These are phyloP conservation scores for Phaffomyces antillensis DNA, from an alignment of 805 yeast species.

Conservation along the genomic window DNA sequence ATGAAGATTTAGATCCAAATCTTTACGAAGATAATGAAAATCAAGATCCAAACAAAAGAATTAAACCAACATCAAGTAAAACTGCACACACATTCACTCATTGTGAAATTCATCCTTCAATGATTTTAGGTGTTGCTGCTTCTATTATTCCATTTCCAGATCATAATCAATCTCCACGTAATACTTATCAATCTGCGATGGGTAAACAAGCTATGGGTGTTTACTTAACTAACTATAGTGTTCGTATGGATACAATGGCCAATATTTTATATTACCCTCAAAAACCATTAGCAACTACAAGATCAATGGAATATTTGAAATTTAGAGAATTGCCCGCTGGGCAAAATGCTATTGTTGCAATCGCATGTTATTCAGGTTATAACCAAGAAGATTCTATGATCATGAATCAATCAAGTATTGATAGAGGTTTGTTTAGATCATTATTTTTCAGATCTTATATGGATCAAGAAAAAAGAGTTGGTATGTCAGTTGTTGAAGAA, in stretches of 20 bases:
- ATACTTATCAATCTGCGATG: slow-evolving; percentile 99
- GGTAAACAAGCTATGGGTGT: slow-evolving; percentile 99
- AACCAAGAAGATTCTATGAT: slow-evolving; percentile 99
- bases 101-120: slow-evolving; percentile 97
- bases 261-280: slow-evolving; percentile 96
- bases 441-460: slow-evolving; percentile 94
- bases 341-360: slow-evolving; percentile 97
- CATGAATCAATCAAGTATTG: slow-evolving; percentile 97
- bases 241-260: slow-evolving; percentile 99
- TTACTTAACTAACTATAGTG: slow-evolving; percentile 86
- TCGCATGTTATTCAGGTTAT: slow-evolving; percentile 96
- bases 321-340: slow-evolving; percentile 99
- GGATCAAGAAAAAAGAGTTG: slow-evolving; percentile 98
- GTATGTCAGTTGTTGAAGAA: slow-evolving; percentile 97
- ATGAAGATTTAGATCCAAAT: slow-evolving; percentile 82
- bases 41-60: slow-evolving; percentile 60
- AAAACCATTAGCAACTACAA: slow-evolving; percentile 95
- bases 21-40: slow-evolving; percentile 36
- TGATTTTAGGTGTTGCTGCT: slow-evolving; percentile 98
- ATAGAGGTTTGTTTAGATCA: slow-evolving; percentile 92
- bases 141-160: slow-evolving; percentile 99
- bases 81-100: slow-evolving; percentile 87
- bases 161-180: slow-evolving; percentile 99
- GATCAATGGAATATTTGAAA: slow-evolving; percentile 95
- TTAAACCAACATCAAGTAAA: slow-evolving; percentile 57